Conservation (phyloP, 169 alveolate genomes). For the Plasmodium gonderi region DNA sequence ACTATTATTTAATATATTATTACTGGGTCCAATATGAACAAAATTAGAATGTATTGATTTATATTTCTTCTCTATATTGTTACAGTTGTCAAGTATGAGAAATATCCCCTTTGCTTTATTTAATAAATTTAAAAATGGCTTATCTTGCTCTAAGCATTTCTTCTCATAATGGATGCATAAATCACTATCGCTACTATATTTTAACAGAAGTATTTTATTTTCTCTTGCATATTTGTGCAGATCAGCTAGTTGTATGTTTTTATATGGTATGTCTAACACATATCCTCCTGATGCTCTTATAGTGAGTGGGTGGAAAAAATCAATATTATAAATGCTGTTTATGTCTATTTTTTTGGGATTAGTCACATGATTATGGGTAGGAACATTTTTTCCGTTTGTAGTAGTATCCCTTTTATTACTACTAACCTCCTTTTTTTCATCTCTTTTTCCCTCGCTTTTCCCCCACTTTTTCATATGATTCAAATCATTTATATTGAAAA, state of each 20-base stretch:
- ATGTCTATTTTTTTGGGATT: slow-evolving; percentile 13
- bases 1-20: not conserved
- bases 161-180: slow-evolving; percentile 32
- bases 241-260: slow-evolving; percentile 22
- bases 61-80: slow-evolving; percentile 40
- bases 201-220: slow-evolving; percentile 50
- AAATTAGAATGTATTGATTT: slow-evolving; percentile 1
- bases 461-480: not conserved
- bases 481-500: slow-evolving; percentile 25
- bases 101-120: slow-evolving; percentile 60
- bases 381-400: not conserved
- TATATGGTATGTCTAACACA: slow-evolving; percentile 57
- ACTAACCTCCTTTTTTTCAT: not conserved
- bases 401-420: not conserved
- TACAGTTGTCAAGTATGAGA: slow-evolving; percentile 72
- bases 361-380: not conserved
- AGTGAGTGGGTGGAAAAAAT: slow-evolving; percentile 66
- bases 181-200: slow-evolving; percentile 17
- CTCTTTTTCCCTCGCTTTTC: not conserved
- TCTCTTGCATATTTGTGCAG: slow-evolving; percentile 32
- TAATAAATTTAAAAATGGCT: slow-evolving; percentile 29
- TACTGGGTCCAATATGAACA: not conserved
- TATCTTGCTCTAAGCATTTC: not conserved
- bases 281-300: slow-evolving; percentile 63
- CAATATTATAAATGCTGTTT: slow-evolving; percentile 24